Percentiles rank a stretch among this genome's conserved stretches.
phyloP scores from a whole-genome alignment of 2,329 filamentous ascomycete genomes.

The Dothiorella sarmentorum region DNA sequence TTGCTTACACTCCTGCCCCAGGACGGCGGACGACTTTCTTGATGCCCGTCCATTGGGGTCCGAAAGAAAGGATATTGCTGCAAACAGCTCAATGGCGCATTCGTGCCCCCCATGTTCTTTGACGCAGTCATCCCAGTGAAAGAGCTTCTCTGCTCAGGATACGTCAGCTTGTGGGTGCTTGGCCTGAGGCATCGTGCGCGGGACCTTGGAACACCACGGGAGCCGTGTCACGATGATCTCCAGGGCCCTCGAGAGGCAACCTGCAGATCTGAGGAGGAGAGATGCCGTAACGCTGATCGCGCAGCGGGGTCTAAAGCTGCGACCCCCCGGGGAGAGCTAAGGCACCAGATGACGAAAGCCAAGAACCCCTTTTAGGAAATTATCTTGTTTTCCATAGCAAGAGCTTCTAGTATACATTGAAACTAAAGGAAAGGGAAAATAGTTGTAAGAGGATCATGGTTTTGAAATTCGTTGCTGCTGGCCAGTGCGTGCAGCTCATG shows the following conservation, averaged over 20 bases:
- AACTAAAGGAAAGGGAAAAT: not conserved
- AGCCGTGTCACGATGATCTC: not conserved
- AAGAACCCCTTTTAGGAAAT: constrained; percentile 12
- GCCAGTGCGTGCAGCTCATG: not conserved
- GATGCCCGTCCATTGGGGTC: not conserved
- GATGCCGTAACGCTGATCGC: constrained; percentile 6
- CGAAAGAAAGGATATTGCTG: not conserved
- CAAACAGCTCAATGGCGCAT: not conserved
- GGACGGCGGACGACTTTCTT: no score
- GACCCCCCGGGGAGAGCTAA: constrained; percentile 6
- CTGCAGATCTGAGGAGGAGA: constrained; percentile 3
- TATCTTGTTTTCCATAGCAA: constrained; percentile 12
- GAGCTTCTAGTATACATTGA: constrained; percentile 15
- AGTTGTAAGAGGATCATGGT: constrained; percentile 1
- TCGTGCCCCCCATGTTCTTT: not conserved
- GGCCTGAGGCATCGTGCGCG: no score
- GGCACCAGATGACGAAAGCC: constrained; percentile 11
- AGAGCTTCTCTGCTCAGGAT: no score
- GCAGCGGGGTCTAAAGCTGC: not conserved
- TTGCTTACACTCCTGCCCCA: no score
- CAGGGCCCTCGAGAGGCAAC: not conserved
- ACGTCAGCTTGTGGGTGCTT: no score
- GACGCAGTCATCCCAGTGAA: not conserved
- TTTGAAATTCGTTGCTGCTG: not conserved
- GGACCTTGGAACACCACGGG: no score